Percentiles rank a stretch among this genome's conserved stretches.
Conservation (phyloP, 805 yeast genomes). For the Lachancea cidri region DNA sequence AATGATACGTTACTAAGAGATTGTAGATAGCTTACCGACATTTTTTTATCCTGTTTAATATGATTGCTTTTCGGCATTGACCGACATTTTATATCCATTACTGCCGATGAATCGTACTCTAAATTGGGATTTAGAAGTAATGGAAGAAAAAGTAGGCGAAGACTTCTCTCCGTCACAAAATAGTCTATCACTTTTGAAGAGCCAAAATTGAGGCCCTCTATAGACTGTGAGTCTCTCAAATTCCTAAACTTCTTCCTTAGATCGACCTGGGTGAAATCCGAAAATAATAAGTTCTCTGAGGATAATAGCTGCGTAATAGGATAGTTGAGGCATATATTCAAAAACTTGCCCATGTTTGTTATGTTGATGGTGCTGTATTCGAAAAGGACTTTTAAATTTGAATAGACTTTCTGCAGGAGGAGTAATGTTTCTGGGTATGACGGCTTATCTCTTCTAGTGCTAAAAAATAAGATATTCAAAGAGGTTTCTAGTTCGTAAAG, state of each 20-base stretch:
- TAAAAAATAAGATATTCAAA: conserved; percentile 3
- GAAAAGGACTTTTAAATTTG: conserved; percentile 9
- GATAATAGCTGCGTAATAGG: conserved; percentile 14
- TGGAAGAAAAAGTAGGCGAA: conserved; percentile 15
- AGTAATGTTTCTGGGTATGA: neutral
- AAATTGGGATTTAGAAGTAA: conserved; percentile 10
- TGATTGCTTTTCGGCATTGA: too few relatives aligned
- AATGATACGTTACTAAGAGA: conserved; percentile 6
- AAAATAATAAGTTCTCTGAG: conserved; percentile 17
- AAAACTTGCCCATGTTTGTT: conserved; percentile 17
- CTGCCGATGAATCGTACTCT: neutral
- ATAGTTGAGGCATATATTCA: conserved; percentile 19
- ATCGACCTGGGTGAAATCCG: conserved; percentile 19
- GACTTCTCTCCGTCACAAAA: conserved; percentile 13
- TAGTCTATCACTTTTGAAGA: conserved; percentile 6
- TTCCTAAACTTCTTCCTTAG: conserved; percentile 11
- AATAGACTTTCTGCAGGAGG: conserved; percentile 11
- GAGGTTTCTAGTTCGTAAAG: conserved; percentile 9
- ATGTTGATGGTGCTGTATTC: conserved; percentile 11
- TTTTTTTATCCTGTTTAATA: neutral
- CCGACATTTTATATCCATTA: too few relatives aligned
- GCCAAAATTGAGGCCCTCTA: neutral
- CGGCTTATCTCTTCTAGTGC: conserved; percentile 3
- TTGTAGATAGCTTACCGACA: neutral
- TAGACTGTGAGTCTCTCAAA: conserved; percentile 4